Evolutionary conservation across 176 grass and related monocot genomes (phyloP).

Genomic region (Avena sativa): DNA sequence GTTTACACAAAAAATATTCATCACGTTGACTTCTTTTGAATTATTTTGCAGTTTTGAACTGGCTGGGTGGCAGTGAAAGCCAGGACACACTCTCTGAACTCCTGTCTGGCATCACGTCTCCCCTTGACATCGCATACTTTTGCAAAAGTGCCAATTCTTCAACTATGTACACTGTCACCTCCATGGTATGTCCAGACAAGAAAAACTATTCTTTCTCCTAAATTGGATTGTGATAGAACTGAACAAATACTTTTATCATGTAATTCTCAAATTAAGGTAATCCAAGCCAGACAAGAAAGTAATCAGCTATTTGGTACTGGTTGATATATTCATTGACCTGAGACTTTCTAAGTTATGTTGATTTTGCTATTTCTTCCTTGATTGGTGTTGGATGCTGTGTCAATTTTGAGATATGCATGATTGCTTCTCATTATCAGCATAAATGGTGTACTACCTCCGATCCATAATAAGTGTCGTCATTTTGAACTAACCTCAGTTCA

Average conservation of each 20-base stretch:
- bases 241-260: background rate
- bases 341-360: background rate
- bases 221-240: background rate
- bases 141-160: background rate
- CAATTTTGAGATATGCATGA: no score
- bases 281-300: background rate
- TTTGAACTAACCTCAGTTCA: no score
- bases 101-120: constrained; percentile 23
- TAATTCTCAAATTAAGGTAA: background rate
- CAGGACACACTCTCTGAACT: constrained; percentile 10
- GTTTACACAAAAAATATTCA: constrained; percentile 14
- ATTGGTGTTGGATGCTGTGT: no score
- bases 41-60: constrained; percentile 4
- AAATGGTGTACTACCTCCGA: background rate
- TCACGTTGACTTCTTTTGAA: background rate
- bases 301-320: background rate
- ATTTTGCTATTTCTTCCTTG: background rate
- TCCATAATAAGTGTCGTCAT: no score
- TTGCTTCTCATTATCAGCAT: background rate
- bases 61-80: background rate
- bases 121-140: constrained; percentile 11
- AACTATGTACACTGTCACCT: background rate
- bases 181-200: background rate
- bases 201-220: background rate
- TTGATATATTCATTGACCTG: background rate